These are phyloP conservation scores for Globisporangium paddicum DNA, from an alignment of 352 stramenopile species.

Conservation along the genomic window DNA sequence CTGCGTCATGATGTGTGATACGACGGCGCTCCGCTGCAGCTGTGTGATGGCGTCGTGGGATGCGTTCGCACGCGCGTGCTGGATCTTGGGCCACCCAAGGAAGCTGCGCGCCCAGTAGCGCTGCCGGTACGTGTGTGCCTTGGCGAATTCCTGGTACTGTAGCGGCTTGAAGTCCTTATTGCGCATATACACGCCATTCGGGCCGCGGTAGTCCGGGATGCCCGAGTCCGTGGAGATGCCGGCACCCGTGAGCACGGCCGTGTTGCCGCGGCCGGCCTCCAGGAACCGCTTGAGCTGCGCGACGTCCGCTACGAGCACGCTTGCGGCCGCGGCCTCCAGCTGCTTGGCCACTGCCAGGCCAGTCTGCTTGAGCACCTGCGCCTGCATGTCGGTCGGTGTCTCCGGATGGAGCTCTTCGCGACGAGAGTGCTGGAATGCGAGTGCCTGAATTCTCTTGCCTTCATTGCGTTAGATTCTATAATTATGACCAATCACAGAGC, in stretches of 20 bases:
- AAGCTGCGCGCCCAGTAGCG: conserved; percentile 94
- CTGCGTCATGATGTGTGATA: conserved; percentile 91
- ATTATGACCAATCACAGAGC: too few species aligned
- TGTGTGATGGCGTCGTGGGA: conserved; percentile 87
- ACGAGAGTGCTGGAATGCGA: too few species aligned
- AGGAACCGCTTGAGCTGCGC: conserved; percentile 48
- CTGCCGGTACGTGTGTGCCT: conserved; percentile 69
- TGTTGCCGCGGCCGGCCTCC: conserved; percentile 40
- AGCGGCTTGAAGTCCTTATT: conserved; percentile 94
- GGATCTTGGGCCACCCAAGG: conserved; percentile 86
- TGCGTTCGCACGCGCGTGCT: conserved; percentile 71
- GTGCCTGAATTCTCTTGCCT: too few species aligned
- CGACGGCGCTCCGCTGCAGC: conserved; percentile 47
- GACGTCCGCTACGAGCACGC: conserved; percentile 15
- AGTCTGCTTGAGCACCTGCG: conserved; percentile 5
- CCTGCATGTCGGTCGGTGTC: not conserved
- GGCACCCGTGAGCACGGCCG: conserved; percentile 89
- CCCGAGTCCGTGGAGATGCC: conserved; percentile 96
- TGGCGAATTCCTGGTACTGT: conserved; percentile 92
- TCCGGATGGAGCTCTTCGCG: too few species aligned
- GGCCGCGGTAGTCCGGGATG: conserved; percentile 96
- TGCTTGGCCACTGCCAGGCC: not conserved
- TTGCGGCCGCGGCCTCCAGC: not conserved
- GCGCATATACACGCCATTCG: conserved; percentile 93
- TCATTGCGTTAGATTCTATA: too few species aligned